Conservation (phyloP, 2,329 filamentous ascomycete species). For the Aspergillus unguis region DNA sequence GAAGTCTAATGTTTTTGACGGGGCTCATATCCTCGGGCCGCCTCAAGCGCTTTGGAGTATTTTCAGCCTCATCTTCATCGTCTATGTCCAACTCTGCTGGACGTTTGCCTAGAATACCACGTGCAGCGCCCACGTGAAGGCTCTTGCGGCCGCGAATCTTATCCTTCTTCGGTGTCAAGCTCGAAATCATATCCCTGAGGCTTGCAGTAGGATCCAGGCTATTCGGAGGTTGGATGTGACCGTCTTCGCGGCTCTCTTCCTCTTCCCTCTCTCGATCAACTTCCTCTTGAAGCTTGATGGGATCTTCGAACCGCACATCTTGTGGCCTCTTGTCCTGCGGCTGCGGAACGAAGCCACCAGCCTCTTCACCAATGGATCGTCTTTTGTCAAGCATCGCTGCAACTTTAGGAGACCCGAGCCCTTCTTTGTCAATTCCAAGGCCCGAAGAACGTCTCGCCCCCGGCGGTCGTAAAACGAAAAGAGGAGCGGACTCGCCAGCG, state of each 20-base stretch:
- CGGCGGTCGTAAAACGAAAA: conserved; percentile 62
- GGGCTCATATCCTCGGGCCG: conserved; percentile 66
- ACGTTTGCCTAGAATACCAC: conserved; percentile 69
- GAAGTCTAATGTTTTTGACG: conserved; percentile 70
- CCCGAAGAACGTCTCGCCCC: conserved; percentile 58
- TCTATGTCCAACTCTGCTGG: conserved; percentile 66
- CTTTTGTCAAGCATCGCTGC: conserved; percentile 68
- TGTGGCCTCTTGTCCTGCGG: conserved; percentile 35
- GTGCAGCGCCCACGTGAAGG: conserved; percentile 70
- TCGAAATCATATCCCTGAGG: conserved; percentile 73
- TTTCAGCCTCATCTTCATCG: conserved; percentile 58
- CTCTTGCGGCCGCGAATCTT: conserved; percentile 68
- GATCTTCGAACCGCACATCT: conserved; percentile 64
- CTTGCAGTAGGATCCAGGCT: conserved; percentile 64
- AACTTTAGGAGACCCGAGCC: conserved; percentile 72
- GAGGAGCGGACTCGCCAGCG: conserved; percentile 60
- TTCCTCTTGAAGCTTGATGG: conserved; percentile 59
- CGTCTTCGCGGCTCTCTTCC: conserved; percentile 61
- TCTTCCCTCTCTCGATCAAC: conserved; percentile 60
- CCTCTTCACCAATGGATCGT: conserved; percentile 66
- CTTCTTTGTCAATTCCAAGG: conserved; percentile 65
- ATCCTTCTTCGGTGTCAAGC: conserved; percentile 72
- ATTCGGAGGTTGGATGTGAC: conserved; percentile 47
- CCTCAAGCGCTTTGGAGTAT: conserved; percentile 62
- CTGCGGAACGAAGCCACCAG: conserved; percentile 60